Evolutionary conservation across 495 filamentous ascomycete genomes (phyloP).

Genomic region (Podospora fimiseda): DNA sequence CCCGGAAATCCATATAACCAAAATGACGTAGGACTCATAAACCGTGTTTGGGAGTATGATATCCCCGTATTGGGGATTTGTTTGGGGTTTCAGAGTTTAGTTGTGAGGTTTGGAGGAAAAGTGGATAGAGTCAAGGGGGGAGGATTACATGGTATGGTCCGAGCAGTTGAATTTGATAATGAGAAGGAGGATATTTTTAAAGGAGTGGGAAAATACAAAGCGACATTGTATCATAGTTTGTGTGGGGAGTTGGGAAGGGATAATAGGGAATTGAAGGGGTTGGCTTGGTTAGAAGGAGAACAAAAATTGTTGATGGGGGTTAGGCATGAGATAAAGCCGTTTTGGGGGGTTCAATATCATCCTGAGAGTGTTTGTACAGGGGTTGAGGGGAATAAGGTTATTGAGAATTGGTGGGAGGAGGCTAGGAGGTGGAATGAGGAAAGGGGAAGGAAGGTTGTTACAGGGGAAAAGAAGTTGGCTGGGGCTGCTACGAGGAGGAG

Average conservation of each 20-base stretch:
- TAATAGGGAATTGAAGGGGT: conserved; percentile 22
- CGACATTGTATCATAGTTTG: conserved; percentile 85
- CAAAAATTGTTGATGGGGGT: conserved; percentile 72
- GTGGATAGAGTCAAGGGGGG: conserved; percentile 56
- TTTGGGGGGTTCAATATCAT: conserved; percentile 91
- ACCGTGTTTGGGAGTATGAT: conserved; percentile 65
- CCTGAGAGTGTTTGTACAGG: conserved; percentile 89
- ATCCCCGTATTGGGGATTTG: conserved; percentile 85
- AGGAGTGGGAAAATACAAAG: conserved; percentile 51
- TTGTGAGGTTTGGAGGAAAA: conserved; percentile 55
- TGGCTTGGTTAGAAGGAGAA: conserved; percentile 59
- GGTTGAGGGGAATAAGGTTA: conserved; percentile 55
- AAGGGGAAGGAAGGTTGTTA: conserved; percentile 17
- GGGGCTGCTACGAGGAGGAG: conserved; percentile 23
- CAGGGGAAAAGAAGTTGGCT: conserved; percentile 16
- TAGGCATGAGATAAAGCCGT: conserved; percentile 63
- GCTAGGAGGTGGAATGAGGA: conserved; percentile 49
- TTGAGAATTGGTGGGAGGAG: conserved; percentile 69
- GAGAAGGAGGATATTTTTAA: conserved; percentile 36
- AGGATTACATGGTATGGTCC: conserved; percentile 73
- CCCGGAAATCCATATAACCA: conserved; percentile 58
- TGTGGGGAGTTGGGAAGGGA: conserved; percentile 54
- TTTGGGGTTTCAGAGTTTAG: conserved; percentile 83
- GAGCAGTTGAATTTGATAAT: conserved; percentile 40
- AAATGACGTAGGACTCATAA: conserved; percentile 72